Base-by-base conservation (phyloP, 257 asterid genomes). In the Nyctanthes arbortristis region DNA sequence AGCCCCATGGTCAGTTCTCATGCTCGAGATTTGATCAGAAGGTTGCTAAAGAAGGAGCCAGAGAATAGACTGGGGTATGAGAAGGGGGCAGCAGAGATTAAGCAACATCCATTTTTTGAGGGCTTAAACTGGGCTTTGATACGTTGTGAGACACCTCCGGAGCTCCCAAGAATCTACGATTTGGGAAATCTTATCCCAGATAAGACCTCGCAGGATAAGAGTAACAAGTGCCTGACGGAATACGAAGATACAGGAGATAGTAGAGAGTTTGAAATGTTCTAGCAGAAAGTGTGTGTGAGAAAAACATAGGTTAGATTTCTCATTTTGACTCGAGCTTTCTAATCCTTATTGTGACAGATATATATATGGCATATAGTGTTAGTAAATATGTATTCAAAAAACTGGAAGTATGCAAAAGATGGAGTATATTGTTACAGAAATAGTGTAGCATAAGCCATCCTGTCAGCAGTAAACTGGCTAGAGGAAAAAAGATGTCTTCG, bases 61-160 rank as follows among this genome's bases (percentile, higher is more conserved):
- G 87, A 81, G 79, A 78, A 65, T 55, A 81, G 96, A 80, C 68
- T 91, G 70, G 97, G 96, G 25, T 85, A 79, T 2, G 74, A 70
- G 34, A 91, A 69, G 79, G 97, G 97, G 4, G 97, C 96, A 5
- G 88, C 89, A 1, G 96, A 87, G 76, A 91, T 91, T 63, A 91
- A 88, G 81, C 86, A 72, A 63, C 97, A 87, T 66, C 82, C 96
- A 5, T 91, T 91, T 75, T 91, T 91, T 18, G 87, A 84, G 69
- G 95, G 97, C 34, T 70, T 87, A 64, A 91, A 91, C 66, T 91
- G 89, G 95, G 97, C 95, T 57, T 61, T 91, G 74, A 79, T 91
- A 36, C 79, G 97, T 33, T 85, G 95, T 58, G 85, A 81, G 40
- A 79, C 79, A 32, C 96, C 97, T 7, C 97, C 97, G 0, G 93